A percentile compares a stretch with the other conserved stretches of the same genome.
Evolutionary conservation across 495 filamentous ascomycete species (phyloP).

Genomic region (Neurospora hispaniola): DNA sequence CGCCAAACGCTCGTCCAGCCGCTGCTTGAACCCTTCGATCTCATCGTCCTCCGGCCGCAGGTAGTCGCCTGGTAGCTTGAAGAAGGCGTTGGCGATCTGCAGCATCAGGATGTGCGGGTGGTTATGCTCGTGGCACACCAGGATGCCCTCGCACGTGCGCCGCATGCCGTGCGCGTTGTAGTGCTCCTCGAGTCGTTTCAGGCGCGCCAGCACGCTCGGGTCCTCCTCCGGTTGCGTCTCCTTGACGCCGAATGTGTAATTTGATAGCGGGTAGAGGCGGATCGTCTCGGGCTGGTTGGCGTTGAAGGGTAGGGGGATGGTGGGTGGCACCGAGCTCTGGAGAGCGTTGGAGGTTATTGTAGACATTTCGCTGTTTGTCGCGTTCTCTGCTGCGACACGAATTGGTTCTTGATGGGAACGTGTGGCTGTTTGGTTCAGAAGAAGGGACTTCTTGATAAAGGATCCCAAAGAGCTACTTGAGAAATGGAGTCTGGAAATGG

Average conservation of each 20-base stretch:
- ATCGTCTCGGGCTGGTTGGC: conserved; percentile 83
- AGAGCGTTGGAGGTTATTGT: conserved; percentile 59
- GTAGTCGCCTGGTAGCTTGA: conserved; percentile 97
- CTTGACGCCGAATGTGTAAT: conserved; percentile 98
- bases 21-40: conserved; percentile 82
- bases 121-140: conserved; percentile 98
- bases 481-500: neutral
- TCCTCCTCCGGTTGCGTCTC: conserved; percentile 97
- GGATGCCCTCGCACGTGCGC: conserved; percentile 87
- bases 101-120: conserved; percentile 97
- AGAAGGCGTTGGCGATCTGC: conserved; percentile 98
- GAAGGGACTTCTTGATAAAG: neutral
- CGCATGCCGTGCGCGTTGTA: conserved; percentile 90
- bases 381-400: neutral
- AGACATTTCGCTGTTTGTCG: conserved; percentile 46
- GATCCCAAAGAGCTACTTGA: neutral
- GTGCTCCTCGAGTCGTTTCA: conserved; percentile 89
- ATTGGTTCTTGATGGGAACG: neutral
- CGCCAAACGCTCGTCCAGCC: conserved; percentile 84
- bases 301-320: conserved; percentile 72
- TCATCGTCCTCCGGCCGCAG: conserved; percentile 84
- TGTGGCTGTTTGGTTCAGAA: neutral
- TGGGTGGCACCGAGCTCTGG: conserved; percentile 66
- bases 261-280: conserved; percentile 87
- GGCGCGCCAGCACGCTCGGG: conserved; percentile 81